Evolutionary conservation across 352 stramenopile genomes (phyloP).

Genomic region (Phytophthora pseudosyringae): DNA sequence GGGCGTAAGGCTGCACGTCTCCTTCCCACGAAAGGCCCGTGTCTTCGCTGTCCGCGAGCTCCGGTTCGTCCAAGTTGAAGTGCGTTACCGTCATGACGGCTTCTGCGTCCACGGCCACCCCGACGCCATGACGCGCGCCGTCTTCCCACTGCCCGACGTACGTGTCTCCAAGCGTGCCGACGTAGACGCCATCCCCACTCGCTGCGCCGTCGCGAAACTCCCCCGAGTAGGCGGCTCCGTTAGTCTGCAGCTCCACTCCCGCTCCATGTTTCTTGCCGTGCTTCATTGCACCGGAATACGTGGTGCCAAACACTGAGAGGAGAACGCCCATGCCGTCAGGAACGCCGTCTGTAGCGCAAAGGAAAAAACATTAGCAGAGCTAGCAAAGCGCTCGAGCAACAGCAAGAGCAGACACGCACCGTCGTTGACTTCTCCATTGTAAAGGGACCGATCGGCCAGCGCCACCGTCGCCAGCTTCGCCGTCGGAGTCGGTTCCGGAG

Average conservation of each 20-base stretch:
- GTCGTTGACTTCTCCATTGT: conserved; percentile 41
- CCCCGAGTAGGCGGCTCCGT: conserved; percentile 48
- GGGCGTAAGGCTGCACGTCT: conserved; percentile 29
- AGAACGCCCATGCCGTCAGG: conserved; percentile 52
- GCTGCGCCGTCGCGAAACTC: conserved; percentile 36
- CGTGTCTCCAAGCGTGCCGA: conserved; percentile 48
- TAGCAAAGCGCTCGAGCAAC: neutral
- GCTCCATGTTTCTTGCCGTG: conserved; percentile 43
- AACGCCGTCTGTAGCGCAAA: conserved; percentile 27
- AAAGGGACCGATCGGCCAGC: conserved; percentile 38
- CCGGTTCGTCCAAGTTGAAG: conserved; percentile 43
- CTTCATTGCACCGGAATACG: conserved; percentile 48
- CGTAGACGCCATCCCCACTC: conserved; percentile 52
- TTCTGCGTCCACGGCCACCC: conserved; percentile 44
- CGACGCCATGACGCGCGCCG: conserved; percentile 46
- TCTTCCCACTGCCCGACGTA: conserved; percentile 53
- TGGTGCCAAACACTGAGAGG: conserved; percentile 37
- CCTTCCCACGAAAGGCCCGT: conserved; percentile 16
- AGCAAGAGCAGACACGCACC: conserved; percentile 10
- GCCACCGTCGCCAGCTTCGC: conserved; percentile 26
- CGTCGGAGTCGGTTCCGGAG: neutral
- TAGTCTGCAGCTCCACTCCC: conserved; percentile 50
- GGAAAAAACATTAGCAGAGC: neutral
- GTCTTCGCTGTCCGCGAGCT: neutral
- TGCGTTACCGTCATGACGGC: conserved; percentile 23